Conservation (phyloP, 2,329 filamentous ascomycete species). For the Diaporthe australafricana region DNA sequence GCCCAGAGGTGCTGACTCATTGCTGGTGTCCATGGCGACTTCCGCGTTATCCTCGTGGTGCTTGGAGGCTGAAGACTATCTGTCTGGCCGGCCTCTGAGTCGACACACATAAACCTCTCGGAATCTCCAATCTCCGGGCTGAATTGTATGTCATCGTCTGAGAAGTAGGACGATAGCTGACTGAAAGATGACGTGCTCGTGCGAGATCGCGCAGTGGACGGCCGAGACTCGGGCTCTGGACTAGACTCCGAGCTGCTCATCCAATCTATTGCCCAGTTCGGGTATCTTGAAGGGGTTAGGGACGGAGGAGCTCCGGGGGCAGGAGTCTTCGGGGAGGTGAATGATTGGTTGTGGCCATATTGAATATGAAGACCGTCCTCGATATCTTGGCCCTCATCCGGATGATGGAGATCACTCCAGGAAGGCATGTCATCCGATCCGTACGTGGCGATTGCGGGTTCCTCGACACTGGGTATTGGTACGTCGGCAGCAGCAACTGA, state of each 20-base stretch:
- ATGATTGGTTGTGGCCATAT: constrained; percentile 52
- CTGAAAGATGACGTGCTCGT: constrained; percentile 70
- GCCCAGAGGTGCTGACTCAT: constrained; percentile 76
- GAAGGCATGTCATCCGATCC: constrained; percentile 39
- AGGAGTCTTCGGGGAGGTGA: constrained; percentile 71
- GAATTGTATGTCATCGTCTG: constrained; percentile 66
- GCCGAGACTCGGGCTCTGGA: constrained; percentile 68
- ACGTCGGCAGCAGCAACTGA: constrained; percentile 74
- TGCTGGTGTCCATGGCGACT: constrained; percentile 71
- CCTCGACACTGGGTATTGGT: constrained; percentile 74
- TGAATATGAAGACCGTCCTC: constrained; percentile 42
- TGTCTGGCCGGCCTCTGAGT: constrained; percentile 19
- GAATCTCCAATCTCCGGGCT: constrained; percentile 60
- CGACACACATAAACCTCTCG: constrained; percentile 43
- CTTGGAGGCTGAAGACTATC: constrained; percentile 25
- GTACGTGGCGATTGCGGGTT: constrained; percentile 53
- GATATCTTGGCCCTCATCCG: constrained; percentile 41
- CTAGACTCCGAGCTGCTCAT: constrained; percentile 69
- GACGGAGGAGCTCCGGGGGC: constrained; percentile 59
- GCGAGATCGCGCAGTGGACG: constrained; percentile 69
- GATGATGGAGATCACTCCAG: constrained; percentile 54
- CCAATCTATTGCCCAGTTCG: constrained; percentile 70
- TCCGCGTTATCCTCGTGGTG: constrained; percentile 50
- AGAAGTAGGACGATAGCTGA: constrained; percentile 62
- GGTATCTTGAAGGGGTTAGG: constrained; percentile 60